These are phyloP conservation scores for Perilla frutescens DNA, from an alignment of 257 asterid genomes.

Conservation along the genomic window DNA sequence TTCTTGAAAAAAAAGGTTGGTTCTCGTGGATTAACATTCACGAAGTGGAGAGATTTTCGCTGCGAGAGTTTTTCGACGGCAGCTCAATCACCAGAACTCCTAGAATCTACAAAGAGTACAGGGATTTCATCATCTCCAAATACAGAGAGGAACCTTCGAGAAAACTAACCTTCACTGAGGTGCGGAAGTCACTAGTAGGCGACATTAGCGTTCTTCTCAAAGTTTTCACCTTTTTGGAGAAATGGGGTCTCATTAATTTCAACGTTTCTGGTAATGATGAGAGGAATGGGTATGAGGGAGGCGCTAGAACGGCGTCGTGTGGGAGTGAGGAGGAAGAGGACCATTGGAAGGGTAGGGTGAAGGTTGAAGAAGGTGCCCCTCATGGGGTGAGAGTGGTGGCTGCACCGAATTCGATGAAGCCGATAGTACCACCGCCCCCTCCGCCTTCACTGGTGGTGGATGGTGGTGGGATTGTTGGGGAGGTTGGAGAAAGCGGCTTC, in stretches of 20 bases:
- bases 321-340: constrained; percentile 58
- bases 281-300: constrained; percentile 15
- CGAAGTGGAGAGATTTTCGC: constrained; percentile 77
- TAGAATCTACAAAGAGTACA: constrained; percentile 81
- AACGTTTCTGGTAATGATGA: constrained; percentile 33
- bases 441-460: constrained; percentile 46
- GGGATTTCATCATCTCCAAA: constrained; percentile 81
- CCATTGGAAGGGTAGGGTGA: constrained; percentile 64
- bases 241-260: constrained; percentile 93
- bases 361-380: constrained; percentile 93
- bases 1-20: constrained; percentile 68
- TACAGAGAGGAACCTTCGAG: constrained; percentile 77
- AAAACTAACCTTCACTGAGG: constrained; percentile 69
- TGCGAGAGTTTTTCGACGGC: constrained; percentile 80
- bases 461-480: constrained; percentile 57
- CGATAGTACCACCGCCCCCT: constrained; percentile 54
- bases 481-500: constrained; percentile 56
- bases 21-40: constrained; percentile 83
- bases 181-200: constrained; percentile 88
- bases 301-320: constrained; percentile 30
- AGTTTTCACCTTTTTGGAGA: constrained; percentile 80
- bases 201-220: constrained; percentile 76
- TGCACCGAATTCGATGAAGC: constrained; percentile 86
- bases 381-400: constrained; percentile 93
- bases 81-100: constrained; percentile 78